Evolutionary conservation across 2,329 filamentous ascomycete genomes (phyloP).

Genomic region (Calonectria naviculata): DNA sequence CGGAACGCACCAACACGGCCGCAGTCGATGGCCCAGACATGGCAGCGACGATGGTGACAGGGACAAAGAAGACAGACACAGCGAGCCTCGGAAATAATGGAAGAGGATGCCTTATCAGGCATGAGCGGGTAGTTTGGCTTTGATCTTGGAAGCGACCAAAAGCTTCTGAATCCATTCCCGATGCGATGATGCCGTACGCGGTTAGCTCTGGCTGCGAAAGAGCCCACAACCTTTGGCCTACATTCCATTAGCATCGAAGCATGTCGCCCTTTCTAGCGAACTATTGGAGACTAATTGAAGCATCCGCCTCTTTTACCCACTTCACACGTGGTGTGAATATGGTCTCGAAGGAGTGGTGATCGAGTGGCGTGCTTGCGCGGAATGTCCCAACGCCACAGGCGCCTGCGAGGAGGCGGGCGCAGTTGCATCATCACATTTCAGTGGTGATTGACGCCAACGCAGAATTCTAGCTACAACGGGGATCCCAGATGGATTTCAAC

Average conservation of each 20-base stretch:
- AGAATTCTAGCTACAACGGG: not conserved
- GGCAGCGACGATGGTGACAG: not conserved
- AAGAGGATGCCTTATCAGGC: conserved; percentile 2
- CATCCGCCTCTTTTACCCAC: not conserved
- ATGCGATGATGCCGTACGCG: not conserved
- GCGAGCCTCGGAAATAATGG: not conserved
- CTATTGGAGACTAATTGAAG: not conserved
- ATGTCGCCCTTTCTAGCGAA: not conserved
- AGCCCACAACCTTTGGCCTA: not conserved
- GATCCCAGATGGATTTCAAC: not conserved
- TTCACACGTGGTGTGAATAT: not conserved
- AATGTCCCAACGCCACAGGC: not conserved
- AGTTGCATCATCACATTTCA: not conserved
- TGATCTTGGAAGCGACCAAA: not conserved
- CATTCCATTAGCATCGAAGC: not conserved
- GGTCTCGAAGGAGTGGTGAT: not conserved
- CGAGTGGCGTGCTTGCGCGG: not conserved
- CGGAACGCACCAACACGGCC: not conserved
- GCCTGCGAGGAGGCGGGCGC: no score
- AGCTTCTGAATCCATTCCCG: not conserved
- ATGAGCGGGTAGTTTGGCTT: not conserved
- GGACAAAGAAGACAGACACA: not conserved
- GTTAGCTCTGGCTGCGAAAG: not conserved
- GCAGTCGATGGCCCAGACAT: not conserved
- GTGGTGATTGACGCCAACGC: not conserved